These are phyloP conservation scores for Ceraceosorus guamensis DNA, from an alignment of 1,284 basidiomycete genomes.

Conservation along the genomic window DNA sequence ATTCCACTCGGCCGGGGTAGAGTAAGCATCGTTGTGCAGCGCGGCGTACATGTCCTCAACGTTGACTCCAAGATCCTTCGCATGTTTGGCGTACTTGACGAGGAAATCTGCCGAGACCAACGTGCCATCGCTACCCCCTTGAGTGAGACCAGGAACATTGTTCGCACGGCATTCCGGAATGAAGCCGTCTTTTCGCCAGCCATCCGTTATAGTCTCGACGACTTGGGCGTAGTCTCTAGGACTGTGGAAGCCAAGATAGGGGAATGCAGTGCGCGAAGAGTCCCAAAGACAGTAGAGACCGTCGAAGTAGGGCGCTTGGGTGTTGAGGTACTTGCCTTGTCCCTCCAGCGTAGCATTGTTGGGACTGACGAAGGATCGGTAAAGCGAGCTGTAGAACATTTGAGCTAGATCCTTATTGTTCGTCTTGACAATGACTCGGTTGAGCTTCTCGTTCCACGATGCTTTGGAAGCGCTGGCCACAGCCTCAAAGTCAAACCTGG, in stretches of 20 bases:
- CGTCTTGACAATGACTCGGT: conserved; percentile 20
- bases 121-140: conserved; percentile 31
- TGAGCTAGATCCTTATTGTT: conserved; percentile 27
- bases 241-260: conserved; percentile 29
- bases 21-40: conserved; percentile 44
- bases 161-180: conserved; percentile 41
- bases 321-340: conserved; percentile 11
- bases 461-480: conserved; percentile 17
- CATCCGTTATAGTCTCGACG: conserved; percentile 38
- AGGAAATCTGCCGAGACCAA: conserved; percentile 33
- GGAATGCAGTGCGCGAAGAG: conserved; percentile 31
- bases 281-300: conserved; percentile 20
- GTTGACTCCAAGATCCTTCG: conserved; percentile 19
- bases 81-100: conserved; percentile 28
- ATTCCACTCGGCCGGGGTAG: conserved; percentile 46
- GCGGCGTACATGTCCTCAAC: conserved; percentile 30
- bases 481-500: conserved; percentile 22
- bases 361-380: conserved; percentile 37
- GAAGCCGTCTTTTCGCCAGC: conserved; percentile 30
- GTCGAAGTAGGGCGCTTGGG: conserved; percentile 26
- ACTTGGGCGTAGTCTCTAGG: conserved; percentile 34
- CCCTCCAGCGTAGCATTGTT: conserved; percentile 35
- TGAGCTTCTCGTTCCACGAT: conserved; percentile 36
- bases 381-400: conserved; percentile 36
- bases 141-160: conserved; percentile 23